Evolutionary conservation across 1,284 basidiomycete species (phyloP), one percentile per base, ranked within the genome.

Genomic region (Heterobasidion annosum): DNA sequence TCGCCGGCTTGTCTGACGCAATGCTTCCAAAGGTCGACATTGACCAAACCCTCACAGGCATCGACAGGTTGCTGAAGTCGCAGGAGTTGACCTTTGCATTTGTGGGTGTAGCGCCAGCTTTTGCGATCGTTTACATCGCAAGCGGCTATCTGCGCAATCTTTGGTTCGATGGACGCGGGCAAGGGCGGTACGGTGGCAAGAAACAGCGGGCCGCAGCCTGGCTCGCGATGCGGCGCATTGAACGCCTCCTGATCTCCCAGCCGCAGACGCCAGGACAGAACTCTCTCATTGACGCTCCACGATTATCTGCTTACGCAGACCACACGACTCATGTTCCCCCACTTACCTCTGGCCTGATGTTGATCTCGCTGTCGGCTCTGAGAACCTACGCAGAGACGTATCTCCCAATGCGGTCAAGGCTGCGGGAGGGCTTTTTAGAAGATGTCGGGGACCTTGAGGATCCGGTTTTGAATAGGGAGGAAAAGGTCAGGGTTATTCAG

Each of bases 11-110:
- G 8, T 19, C 37, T 50, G 44, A 34, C 32, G 9, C 51, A 32
- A n/a, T 8, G 35, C 32, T 33, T 37, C 8, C 59, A 93, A 25
- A 25, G 90, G 91, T 93, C 56, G 96, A 99, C 68, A 83, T 98
- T 53, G 90, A 93, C 62, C 81, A 96, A 73, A 81, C 92, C 33
- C 74, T 98, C 64, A 72, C 83, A 53, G 85, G 91, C 51, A 89
- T 98, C 60, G 96, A 99, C 70, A 92, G 89, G 65, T 76, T 99
- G 51, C 83, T 99, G 58, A 91, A 88, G 63, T 94, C 91, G 2
- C 96, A 99, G 70, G 93, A 98, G 68, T 77, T 99, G 34, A 97
- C 97, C 1, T 98, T 99, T 63, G 96, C 91, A 1, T 98, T 98
- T 60, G 94, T 98, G 56, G 96, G 96, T 60, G 88, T 99, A 12